phyloP scores from a whole-genome alignment of 2,329 filamentous ascomycete species.

The Bipolaris cookei region DNA sequence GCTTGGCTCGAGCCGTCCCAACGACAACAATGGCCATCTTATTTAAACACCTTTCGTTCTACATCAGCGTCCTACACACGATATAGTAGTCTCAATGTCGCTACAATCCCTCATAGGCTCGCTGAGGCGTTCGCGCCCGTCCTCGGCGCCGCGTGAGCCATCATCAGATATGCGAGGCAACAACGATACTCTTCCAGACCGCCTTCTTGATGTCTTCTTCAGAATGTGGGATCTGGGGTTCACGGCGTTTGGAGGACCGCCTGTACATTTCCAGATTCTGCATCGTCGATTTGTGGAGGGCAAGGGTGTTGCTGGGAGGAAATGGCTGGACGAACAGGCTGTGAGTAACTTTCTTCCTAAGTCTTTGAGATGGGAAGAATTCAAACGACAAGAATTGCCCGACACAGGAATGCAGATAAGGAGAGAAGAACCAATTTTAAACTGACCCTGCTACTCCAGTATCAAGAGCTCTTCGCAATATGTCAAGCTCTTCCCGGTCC shows the following conservation, averaged over 20 bases:
- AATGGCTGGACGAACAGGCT: constrained; percentile 73
- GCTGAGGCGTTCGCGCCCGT: constrained; percentile 23
- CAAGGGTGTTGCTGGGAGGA: constrained; percentile 56
- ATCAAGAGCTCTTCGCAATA: constrained; percentile 74
- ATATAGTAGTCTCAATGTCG: constrained; percentile 13
- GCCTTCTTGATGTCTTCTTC: constrained; percentile 36
- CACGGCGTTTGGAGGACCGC: constrained; percentile 70
- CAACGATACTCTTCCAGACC: constrained; percentile 28
- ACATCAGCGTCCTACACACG: neutral
- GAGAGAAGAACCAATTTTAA: neutral
- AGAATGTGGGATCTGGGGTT: constrained; percentile 66
- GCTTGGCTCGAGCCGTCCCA: neutral
- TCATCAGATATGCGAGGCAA: constrained; percentile 16
- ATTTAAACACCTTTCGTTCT: neutral
- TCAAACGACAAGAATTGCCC: too few species aligned
- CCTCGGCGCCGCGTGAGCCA: constrained; percentile 11
- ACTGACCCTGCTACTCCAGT: constrained; percentile 52
- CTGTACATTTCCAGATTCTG: constrained; percentile 73
- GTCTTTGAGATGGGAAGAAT: neutral
- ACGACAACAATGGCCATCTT: neutral
- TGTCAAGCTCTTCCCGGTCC: constrained; percentile 72
- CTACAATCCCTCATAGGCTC: constrained; percentile 32
- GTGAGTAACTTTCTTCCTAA: constrained; percentile 47
- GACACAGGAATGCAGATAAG: neutral
- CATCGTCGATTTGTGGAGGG: constrained; percentile 66